Evolutionary conservation across 73 alveolate genomes (phyloP), one percentile per base, ranked within the genome.

Genomic region (Uronychia setigera): DNA sequence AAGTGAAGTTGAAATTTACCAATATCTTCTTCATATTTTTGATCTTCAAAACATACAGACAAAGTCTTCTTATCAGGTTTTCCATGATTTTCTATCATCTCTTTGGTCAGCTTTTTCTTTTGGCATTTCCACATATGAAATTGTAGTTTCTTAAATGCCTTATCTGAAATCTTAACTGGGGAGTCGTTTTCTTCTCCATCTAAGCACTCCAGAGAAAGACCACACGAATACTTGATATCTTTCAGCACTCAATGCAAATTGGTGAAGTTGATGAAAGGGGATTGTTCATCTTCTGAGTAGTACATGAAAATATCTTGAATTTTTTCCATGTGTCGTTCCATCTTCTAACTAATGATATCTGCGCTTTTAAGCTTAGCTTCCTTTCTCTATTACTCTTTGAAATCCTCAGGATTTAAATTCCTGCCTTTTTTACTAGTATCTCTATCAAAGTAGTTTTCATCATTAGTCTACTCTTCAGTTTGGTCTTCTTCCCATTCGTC

Each of bases 1-100:
- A 30, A 31, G 27, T 80, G 30, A 58, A 86, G 35, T 25, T 13
- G 27, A 0, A 67, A 30, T 14, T 46, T 59, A 11, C 30, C 13
- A 29, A 46, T 77, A 33, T 86, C 87, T 26, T 32, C 46, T 58
- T 79, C 46, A 74, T 19, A 86, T 29, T 79, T 32, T 26, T 86
- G 83, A 79, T 86, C 92, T 31, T 86, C 92, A 58, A 58, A 86
- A 31, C 26, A 67, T 25, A 86, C 85, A 1, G 60, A 32, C 30
- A 26, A 9, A 75, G 58, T 33, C 29, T 79, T 75, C 76, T 34
- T 78, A 27, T 75, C 79, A 26, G 26, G 0, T 26, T 13, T 29
- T 46, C 67, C 5, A 11, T 46, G n/a, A 5, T 46, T 19, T 46
- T 46, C 67, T 11, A 19, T 11, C 67, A 46, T 46, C 19, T 46